These are phyloP conservation scores for Mucor saturninus DNA, from an alignment of 371 early-diverging fungal species.

Conservation along the genomic window DNA sequence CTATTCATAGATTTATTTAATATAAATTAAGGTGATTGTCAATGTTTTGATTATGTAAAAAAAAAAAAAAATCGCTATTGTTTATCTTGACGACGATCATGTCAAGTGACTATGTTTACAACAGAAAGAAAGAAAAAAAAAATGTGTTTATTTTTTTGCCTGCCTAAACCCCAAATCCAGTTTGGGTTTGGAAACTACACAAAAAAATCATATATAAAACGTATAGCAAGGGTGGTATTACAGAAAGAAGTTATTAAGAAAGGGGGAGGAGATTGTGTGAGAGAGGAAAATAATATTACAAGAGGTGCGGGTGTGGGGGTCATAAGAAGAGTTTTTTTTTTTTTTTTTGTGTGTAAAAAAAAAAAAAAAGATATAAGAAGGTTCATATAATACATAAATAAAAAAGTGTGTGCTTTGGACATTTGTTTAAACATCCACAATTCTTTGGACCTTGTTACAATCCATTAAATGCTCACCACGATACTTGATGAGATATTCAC, in stretches of 20 bases:
- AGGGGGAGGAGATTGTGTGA: not conserved
- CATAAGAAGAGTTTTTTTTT: slow-evolving; percentile 7
- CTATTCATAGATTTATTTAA: no score
- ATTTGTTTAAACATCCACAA: slow-evolving; percentile 26
- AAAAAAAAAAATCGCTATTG: no score
- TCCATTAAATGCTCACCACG: slow-evolving; percentile 65
- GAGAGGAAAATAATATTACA: slow-evolving; percentile 13
- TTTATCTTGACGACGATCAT: no score
- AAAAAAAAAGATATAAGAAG: not conserved
- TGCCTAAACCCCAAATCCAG: slow-evolving; percentile 12
- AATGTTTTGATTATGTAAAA: no score
- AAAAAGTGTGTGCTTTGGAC: not conserved
- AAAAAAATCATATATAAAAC: not conserved
- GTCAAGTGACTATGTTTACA: no score
- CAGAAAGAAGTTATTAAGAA: not conserved
- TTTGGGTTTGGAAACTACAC: slow-evolving; percentile 1
- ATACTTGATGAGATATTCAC: slow-evolving; percentile 67
- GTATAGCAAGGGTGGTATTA: slow-evolving; percentile 1
- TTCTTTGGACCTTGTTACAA: slow-evolving; percentile 59
- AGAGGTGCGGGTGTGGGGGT: not conserved
- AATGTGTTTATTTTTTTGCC: not conserved
- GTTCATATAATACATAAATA: not conserved
- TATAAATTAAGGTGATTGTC: no score
- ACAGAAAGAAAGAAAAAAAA: no score
- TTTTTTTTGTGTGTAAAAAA: slow-evolving; percentile 5